phyloP scores from a whole-genome alignment of 2,329 filamentous ascomycete genomes.

The Stachybotrys chartarum region DNA sequence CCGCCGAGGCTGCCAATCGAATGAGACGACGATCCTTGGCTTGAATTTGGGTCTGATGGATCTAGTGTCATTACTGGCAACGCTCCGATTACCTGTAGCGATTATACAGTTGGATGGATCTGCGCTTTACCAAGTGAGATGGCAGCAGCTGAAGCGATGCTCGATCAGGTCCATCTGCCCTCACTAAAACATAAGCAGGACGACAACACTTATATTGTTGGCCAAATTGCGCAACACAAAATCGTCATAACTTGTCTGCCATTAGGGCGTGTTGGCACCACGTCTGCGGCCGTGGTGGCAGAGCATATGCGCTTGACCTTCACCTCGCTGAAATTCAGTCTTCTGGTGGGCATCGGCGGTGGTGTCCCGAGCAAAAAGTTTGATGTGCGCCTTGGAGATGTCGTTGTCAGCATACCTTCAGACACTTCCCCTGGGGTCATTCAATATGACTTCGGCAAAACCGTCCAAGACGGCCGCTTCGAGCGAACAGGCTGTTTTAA shows the following conservation, averaged over 20 bases:
- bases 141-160: slow-evolving; percentile 9
- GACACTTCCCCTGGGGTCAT: slow-evolving; percentile 1
- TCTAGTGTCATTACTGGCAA: too few relatives aligned
- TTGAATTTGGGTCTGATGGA: too few relatives aligned
- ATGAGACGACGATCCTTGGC: too few relatives aligned
- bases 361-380: slow-evolving; percentile 10
- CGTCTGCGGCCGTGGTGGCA: slow-evolving; percentile 1
- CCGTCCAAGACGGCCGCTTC: slow-evolving; percentile 1
- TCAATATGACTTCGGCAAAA: slow-evolving; percentile 12
- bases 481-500: slow-evolving; percentile 4
- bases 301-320: slow-evolving; percentile 8
- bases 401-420: slow-evolving; percentile 9
- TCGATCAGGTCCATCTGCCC: slow-evolving; percentile 8
- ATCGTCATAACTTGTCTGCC: slow-evolving; percentile 7
- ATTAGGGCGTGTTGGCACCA: slow-evolving; percentile 1
- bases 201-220: slow-evolving; percentile 8
- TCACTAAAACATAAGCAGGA: slow-evolving; percentile 5
- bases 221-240: slow-evolving; percentile 7
- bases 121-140: slow-evolving; percentile 11
- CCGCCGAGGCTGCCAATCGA: too few relatives aligned
- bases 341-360: slow-evolving; percentile 21
- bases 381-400: slow-evolving; percentile 11
- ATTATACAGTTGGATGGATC: slow-evolving; percentile 17
- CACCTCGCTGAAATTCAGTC: not conserved
- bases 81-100: too few relatives aligned